phyloP scores from a whole-genome alignment of 441 rosid genomes.

The Capsella rubella region DNA sequence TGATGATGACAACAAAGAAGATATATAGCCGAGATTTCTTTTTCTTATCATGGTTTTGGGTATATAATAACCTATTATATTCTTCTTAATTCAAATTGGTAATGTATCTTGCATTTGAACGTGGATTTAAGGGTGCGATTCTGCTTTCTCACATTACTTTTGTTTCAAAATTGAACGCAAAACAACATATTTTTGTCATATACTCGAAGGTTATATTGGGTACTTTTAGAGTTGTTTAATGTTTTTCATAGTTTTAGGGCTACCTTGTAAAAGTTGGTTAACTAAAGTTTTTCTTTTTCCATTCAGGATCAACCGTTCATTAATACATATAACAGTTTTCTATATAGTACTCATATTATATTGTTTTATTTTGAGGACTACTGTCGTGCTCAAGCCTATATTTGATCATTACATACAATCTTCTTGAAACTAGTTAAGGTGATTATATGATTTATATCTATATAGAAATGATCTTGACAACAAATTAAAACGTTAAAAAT shows the following conservation, averaged over 20 bases:
- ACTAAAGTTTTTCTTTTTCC: background rate
- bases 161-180: background rate
- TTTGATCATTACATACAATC: background rate
- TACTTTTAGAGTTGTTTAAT: background rate
- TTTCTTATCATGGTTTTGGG: too few species aligned
- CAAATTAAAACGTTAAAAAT: background rate
- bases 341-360: background rate
- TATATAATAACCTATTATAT: too few species aligned
- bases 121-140: too few species aligned
- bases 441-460: background rate
- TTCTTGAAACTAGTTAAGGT: background rate
- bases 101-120: too few species aligned
- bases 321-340: background rate
- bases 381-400: background rate
- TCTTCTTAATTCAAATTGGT: too few species aligned
- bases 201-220: background rate
- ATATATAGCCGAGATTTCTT: too few species aligned
- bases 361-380: background rate
- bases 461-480: background rate
- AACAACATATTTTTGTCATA: background rate
- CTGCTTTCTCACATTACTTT: background rate
- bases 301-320: background rate
- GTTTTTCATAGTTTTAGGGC: background rate
- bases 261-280: constrained; percentile 2
- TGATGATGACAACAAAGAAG: too few species aligned